Conservation (phyloP, 495 filamentous ascomycete species). For the Neurospora pannonica region DNA sequence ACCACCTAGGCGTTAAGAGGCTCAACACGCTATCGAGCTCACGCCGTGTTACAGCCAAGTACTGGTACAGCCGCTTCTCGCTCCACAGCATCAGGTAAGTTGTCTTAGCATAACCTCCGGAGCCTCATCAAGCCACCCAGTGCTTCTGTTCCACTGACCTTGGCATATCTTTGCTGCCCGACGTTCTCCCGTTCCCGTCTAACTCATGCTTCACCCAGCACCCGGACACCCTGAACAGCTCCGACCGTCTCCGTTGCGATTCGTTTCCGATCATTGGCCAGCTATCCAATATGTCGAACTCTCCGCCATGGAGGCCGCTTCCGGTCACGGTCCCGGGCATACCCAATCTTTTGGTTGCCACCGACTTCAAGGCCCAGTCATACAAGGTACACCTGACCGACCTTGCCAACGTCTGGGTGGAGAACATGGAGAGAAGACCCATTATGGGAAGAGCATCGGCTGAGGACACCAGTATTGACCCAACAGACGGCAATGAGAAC, state of each 20-base stretch:
- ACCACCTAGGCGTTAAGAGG: not conserved
- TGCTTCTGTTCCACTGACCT: not conserved
- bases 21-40: not conserved
- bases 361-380: constrained; percentile 30
- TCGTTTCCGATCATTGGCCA: not conserved
- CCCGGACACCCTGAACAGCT: not conserved
- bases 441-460: constrained; percentile 59
- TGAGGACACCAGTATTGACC: constrained; percentile 71
- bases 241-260: not conserved
- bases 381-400: constrained; percentile 79
- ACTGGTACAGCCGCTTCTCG: not conserved
- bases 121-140: not conserved
- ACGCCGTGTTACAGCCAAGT: not conserved
- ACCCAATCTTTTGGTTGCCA: constrained; percentile 35
- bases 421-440: constrained; percentile 50
- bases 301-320: constrained; percentile 25
- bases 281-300: constrained; percentile 13
- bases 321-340: constrained; percentile 23
- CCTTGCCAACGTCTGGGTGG: constrained; percentile 76
- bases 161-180: not conserved
- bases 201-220: not conserved
- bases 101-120: not conserved
- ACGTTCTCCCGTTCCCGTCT: not conserved
- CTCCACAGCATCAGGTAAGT: not conserved
- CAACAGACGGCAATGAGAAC: constrained; percentile 65